A percentile compares a stretch with the other conserved stretches of the same genome.
Evolutionary conservation across 108 stramenopile species (phyloP).

Genomic region (Conticribra guillardii): DNA sequence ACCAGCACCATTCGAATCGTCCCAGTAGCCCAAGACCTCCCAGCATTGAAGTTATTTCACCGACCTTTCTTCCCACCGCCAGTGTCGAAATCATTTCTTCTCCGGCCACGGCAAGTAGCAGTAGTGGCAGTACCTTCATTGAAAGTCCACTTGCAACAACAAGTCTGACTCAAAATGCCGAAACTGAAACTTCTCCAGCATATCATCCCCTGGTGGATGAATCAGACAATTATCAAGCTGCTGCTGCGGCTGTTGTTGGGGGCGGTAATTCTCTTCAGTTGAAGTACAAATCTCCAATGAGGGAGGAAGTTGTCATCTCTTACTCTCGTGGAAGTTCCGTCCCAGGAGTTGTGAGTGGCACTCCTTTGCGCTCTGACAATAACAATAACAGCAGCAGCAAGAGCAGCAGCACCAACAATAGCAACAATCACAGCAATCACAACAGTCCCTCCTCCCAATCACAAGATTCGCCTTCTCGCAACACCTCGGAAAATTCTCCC

Average conservation of each 20-base stretch:
- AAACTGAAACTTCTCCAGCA: conserved; percentile 3
- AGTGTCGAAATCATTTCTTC: not conserved
- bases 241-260: too few relatives aligned
- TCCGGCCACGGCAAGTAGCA: too few relatives aligned
- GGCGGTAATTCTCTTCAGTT: not conserved
- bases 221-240: not conserved
- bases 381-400: too few relatives aligned
- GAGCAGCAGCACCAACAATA: too few relatives aligned
- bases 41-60: not conserved
- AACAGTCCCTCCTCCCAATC: too few relatives aligned
- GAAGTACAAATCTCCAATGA: not conserved
- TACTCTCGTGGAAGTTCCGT: too few relatives aligned
- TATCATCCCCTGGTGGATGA: conserved; percentile 24
- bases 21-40: not conserved
- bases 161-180: not conserved
- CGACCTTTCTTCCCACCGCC: too few relatives aligned
- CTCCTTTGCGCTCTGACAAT: too few relatives aligned
- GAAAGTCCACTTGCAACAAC: not conserved
- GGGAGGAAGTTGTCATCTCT: too few relatives aligned
- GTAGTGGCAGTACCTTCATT: not conserved
- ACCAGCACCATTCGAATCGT: not conserved
- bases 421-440: too few relatives aligned
- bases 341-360: too few relatives aligned
- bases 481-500: conserved; percentile 6
- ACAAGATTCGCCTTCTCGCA: too few relatives aligned